phyloP scores from a whole-genome alignment of 2,329 filamentous ascomycete genomes.

The Sclerotinia glacialis region DNA sequence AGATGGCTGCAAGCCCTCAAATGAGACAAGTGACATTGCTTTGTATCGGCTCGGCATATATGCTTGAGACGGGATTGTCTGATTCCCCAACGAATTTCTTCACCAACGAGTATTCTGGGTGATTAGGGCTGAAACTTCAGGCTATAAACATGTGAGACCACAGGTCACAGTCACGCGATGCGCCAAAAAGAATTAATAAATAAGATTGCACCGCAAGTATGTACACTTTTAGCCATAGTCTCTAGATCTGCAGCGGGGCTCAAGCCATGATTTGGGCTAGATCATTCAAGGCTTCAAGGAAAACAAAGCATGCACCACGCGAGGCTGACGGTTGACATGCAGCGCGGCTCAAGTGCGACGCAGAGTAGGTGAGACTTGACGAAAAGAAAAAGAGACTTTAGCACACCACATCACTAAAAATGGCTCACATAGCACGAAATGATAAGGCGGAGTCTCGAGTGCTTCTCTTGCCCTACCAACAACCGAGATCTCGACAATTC shows the following conservation, averaged over 20 bases:
- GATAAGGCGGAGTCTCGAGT: conserved; percentile 5
- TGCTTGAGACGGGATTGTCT: neutral
- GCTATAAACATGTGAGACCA: neutral
- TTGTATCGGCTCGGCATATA: conserved; percentile 6
- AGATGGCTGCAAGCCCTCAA: neutral
- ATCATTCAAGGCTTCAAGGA: neutral
- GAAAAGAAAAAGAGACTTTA: neutral
- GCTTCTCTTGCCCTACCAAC: conserved; percentile 13
- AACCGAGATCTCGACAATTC: conserved; percentile 14
- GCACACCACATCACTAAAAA: neutral
- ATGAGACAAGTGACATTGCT: neutral
- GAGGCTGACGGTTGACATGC: conserved; percentile 17
- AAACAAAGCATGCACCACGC: neutral
- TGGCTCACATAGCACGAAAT: neutral
- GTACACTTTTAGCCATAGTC: neutral
- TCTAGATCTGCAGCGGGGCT: neutral
- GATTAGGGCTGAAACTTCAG: conserved; percentile 7
- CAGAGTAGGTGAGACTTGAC: conserved; percentile 3
- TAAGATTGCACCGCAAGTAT: neutral
- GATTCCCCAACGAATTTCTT: neutral
- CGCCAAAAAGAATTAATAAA: neutral
- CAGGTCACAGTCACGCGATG: neutral
- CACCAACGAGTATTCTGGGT: neutral
- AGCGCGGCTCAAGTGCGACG: conserved; percentile 12
- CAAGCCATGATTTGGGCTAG: neutral